Base-by-base conservation (phyloP, 805 yeast genomes). In the Yarrowia sp. region DNA sequence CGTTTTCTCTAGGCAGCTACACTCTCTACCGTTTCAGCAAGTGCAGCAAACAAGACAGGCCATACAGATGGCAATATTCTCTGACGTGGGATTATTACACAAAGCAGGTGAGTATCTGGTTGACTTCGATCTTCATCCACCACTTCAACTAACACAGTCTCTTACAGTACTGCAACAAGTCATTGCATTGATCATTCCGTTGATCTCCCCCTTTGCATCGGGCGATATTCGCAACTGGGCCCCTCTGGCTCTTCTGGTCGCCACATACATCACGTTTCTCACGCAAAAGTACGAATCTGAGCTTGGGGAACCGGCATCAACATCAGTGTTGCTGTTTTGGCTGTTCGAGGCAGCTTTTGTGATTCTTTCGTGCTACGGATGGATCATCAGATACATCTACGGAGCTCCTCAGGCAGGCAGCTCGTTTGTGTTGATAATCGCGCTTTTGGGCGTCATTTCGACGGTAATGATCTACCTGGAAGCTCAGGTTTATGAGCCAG, bases 401-500 rank as follows among this genome's bases (percentile, higher is more conserved):
- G 42, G 22, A 16, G 52, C 40, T 11, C n/a, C 9, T 1, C 52
- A 59, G 5, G 46, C 41, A 3, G 52, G 52, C 3, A 11, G 26
- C 14, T 14, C n/a, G 22, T 32, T 56, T 32, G 16, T 46, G 41
- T 10, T 35, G 52, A 32, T 70, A 16, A 38, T 56, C 40, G 26
- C 58, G 4, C 7, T 12, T 8, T 11, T 63, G 14, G 45, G 45
- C 5, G 38, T 38, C 36, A 38, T 49, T 38, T 36, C 67, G 1
- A 19, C 46, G 2, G 14, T 15, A 41, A 19, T 69, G 69, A 32
- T 72, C 61, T 50, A 45, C 56, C 48, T 71, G 72, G 40, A 84
- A 81, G 70, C 86, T 73, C 56, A 63, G 22, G 45, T 48, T 2
- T 63, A 63, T n/a, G 16, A 63, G 10, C 67, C 67, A 1, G 2